Base-by-base conservation (phyloP, 2,329 filamentous ascomycete species). In the Penicillium sp. region DNA sequence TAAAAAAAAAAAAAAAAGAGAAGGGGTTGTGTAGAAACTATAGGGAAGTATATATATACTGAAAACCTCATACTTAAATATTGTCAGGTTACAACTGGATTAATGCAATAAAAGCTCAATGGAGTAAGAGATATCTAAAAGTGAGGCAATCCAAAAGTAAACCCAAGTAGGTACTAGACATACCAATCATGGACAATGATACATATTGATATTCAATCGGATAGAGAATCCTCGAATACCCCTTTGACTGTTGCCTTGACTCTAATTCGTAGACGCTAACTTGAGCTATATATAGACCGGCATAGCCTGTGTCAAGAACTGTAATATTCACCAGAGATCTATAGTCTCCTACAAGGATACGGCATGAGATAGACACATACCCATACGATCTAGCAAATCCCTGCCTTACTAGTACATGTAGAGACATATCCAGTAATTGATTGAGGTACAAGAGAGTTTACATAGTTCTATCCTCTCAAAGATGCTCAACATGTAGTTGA, bases 401-500 rank as follows among this genome's bases (percentile, higher is more conserved):
- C 17, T 37, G n/a, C 36, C n/a, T 17, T 31, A 17, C 11, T 28
- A 28, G 33, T 40, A 30, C 26, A 6, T 3, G 10, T 16, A 11
- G 30, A 17, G 22, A 28, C 26, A 50, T 16, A 17, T 25, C 22
- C n/a, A 36, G 46, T 12, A 53, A 51, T 46, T 26, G 17, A 53
- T 16, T n/a, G 42, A 50, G 33, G 51, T 40, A 59, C 36, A 46
- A 52, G n/a, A 31, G 38, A 37, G 19, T 17, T 19, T 2, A 22
- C 10, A 17, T 41, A 28, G 28, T 31, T 26, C 51, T 50, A 38
- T 50, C 28, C 44, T 35, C 44, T 36, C 37, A 40, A 35, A 50
- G 14, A 50, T n/a, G 45, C 52, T 50, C 45, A 53, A 48, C 50
- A n/a, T 26, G 19, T 36, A 52, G 44, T 50, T 44, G 47, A 46